Evolutionary conservation across 345 rosid genomes (phyloP).

Genomic region (Alliaria petiolata): DNA sequence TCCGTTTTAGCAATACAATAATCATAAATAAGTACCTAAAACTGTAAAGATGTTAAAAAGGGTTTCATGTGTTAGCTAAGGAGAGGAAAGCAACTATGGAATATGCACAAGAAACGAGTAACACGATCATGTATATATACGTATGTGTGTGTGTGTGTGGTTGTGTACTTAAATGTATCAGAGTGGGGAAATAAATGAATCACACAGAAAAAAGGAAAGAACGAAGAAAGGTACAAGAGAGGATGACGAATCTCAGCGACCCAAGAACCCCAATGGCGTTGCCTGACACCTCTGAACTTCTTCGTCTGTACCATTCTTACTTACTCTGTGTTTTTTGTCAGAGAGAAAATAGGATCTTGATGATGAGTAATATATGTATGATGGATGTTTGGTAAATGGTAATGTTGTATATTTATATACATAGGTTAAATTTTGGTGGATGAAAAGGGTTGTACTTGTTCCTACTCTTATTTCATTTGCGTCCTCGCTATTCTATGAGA

Average conservation of each 20-base stretch:
- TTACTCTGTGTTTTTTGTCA: constrained; percentile 27
- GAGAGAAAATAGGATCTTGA: constrained; percentile 26
- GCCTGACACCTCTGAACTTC: constrained; percentile 94
- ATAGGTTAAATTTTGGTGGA: constrained; percentile 26
- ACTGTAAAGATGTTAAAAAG: neutral
- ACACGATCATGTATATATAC: neutral
- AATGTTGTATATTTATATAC: constrained; percentile 30
- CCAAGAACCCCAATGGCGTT: constrained; percentile 94
- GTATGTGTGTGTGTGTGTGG: neutral
- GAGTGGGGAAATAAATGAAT: constrained; percentile 13
- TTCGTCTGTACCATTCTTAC: constrained; percentile 68
- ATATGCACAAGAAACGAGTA: neutral
- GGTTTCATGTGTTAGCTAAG: neutral
- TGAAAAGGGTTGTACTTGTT: constrained; percentile 22
- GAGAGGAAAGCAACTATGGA: neutral
- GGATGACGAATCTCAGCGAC: constrained; percentile 90
- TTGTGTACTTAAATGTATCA: constrained; percentile 12
- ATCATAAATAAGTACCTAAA: neutral
- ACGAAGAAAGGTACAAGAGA: constrained; percentile 47
- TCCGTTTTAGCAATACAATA: neutral
- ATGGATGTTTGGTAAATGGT: constrained; percentile 33
- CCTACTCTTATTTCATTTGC: constrained; percentile 23
- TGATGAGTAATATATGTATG: constrained; percentile 29
- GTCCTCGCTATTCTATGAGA: neutral
- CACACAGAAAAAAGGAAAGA: constrained; percentile 18